Base-by-base conservation (phyloP, 2,329 filamentous ascomycete species). In the Orbilia javanica region DNA sequence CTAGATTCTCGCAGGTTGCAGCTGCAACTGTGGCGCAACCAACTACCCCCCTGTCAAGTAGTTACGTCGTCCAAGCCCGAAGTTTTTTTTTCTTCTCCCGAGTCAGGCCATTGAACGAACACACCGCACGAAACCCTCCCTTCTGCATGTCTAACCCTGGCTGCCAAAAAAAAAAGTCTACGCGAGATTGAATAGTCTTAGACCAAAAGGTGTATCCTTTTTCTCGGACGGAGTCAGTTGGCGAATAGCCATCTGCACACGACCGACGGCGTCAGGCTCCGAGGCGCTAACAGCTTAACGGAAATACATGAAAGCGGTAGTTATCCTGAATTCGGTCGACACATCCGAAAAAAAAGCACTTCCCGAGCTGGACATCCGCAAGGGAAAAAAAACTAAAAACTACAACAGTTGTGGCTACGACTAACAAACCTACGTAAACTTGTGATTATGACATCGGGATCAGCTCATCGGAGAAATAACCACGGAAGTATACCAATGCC, bases 11-110 rank as follows among this genome's bases (percentile, higher is more conserved):
- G 20, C 66, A 44, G 57, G 36, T 44, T 67, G 34, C 72, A 67
- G 46, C 48, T 76, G 66, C 66, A 68, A 36, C 34, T 77, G 73
- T 77, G 73, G 73, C 73, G 73, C 73, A 77, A 62, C 42, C 36
- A 60, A 39, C 22, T 4, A 20, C 15, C 48, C 65, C 31, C 48
- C 34, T 55, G 46, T 44, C 36, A 8, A 20, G 22, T 36, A 25
- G 60, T 73, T 73, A 73, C 69, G 69, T 73, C 48, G 60, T 73
- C 62, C 60, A 66, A 65, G 60, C 67, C 53, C 15, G 20, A 15
- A 60, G 20, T 34, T 44, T 39, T n/a, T n/a, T n/a, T n/a, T n/a
- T n/a, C n/a, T n/a, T n/a, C n/a, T 71, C 53, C 48, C 67, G 50
- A 60, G 69, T 73, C 69, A 73, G 69, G 60, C 60, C 60, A 73